Evolutionary conservation across 2,329 filamentous ascomycete genomes (phyloP).

Genomic region (Neofusicoccum cordaticola): DNA sequence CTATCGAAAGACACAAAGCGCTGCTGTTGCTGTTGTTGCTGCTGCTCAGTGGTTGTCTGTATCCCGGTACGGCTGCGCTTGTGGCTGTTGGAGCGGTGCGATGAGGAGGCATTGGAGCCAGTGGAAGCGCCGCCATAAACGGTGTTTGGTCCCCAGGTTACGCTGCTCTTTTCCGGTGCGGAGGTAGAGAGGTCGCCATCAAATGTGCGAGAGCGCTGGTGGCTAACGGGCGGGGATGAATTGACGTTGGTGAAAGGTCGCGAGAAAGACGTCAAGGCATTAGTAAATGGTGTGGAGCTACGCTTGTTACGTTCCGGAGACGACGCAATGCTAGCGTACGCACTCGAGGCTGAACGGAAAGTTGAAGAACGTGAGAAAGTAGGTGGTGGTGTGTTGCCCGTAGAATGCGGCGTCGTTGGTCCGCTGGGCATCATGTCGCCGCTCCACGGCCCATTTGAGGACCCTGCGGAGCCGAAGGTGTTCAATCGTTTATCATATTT

Average conservation of each 20-base stretch:
- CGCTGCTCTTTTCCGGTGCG: constrained; percentile 37
- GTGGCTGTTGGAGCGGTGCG: neutral
- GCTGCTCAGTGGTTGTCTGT: neutral
- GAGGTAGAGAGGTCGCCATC: constrained; percentile 41
- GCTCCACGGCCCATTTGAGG: constrained; percentile 51
- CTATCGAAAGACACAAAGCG: neutral
- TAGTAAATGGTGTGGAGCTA: constrained; percentile 38
- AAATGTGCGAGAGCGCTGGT: constrained; percentile 21
- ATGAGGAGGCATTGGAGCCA: neutral
- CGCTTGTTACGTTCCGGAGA: constrained; percentile 38
- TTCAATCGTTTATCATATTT: constrained; percentile 24
- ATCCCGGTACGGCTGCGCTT: constrained; percentile 2
- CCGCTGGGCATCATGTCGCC: constrained; percentile 40
- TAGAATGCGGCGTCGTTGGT: constrained; percentile 52
- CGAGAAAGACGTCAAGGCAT: constrained; percentile 38
- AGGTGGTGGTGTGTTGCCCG: constrained; percentile 50
- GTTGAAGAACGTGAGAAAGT: constrained; percentile 40
- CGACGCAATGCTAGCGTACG: constrained; percentile 43
- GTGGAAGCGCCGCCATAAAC: constrained; percentile 27
- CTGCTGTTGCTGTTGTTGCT: neutral
- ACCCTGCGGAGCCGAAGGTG: constrained; percentile 49
- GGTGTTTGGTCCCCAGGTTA: constrained; percentile 47
- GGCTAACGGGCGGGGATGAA: constrained; percentile 37
- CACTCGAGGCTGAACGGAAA: constrained; percentile 31
- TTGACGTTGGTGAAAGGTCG: constrained; percentile 39